Evolutionary conservation across 768 basidiomycete species (phyloP).

Genomic region (Mycena capillaripes): DNA sequence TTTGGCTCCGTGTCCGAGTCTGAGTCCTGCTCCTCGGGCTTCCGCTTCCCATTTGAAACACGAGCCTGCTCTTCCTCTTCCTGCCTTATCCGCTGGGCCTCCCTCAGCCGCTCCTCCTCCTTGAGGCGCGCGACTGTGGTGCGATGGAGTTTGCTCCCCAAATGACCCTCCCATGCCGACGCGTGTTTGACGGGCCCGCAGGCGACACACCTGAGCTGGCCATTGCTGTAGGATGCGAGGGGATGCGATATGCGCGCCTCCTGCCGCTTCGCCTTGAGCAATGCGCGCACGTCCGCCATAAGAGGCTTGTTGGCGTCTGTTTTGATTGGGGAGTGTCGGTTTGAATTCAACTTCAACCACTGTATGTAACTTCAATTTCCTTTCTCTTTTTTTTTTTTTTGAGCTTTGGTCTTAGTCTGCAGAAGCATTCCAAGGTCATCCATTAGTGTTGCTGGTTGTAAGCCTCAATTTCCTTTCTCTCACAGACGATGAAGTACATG

Average conservation of each 20-base stretch:
- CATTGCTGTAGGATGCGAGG: constrained; percentile 76
- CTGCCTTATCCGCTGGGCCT: constrained; percentile 49
- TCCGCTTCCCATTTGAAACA: constrained; percentile 53
- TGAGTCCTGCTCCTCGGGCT: constrained; percentile 48
- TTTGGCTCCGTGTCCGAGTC: constrained; percentile 51
- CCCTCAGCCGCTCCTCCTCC: constrained; percentile 64
- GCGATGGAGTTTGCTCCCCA: constrained; percentile 86
- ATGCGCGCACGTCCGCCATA: constrained; percentile 87
- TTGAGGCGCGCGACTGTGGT: constrained; percentile 71
- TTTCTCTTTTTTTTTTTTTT: no score
- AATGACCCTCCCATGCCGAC: constrained; percentile 89
- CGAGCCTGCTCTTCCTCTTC: constrained; percentile 48
- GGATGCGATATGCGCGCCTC: constrained; percentile 82
- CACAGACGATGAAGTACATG: no score
- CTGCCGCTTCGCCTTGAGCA: constrained; percentile 88
- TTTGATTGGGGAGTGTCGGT: no score
- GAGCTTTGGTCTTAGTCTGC: no score
- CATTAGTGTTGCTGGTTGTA: no score
- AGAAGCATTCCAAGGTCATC: no score
- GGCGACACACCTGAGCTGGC: constrained; percentile 78
- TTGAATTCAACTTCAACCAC: no score
- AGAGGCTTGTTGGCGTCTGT: not conserved
- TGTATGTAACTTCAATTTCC: no score
- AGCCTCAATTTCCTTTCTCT: no score
- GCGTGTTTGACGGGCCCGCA: constrained; percentile 83